phyloP scores from a whole-genome alignment of 805 yeast genomes.

The Lachancea sp. region DNA sequence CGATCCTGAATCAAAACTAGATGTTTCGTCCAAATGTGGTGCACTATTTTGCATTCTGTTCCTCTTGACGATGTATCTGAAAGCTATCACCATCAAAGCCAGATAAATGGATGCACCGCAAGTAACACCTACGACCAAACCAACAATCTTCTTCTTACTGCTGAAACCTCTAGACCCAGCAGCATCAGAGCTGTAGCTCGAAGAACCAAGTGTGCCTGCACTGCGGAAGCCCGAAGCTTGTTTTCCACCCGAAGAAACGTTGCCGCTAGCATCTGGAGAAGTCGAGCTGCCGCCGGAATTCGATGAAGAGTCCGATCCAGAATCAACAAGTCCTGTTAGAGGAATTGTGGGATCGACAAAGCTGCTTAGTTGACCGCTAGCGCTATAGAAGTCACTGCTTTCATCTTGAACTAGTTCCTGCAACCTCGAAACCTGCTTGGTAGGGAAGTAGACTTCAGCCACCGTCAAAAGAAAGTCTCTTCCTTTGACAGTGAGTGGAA shows the following conservation, averaged over 20 bases:
- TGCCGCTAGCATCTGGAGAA: conserved; percentile 18
- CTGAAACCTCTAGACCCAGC: conserved; percentile 13
- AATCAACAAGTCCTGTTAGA: conserved; percentile 32
- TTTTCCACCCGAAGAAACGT: conserved; percentile 7
- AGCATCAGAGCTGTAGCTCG: conserved; percentile 22
- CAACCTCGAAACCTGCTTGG: conserved; percentile 41
- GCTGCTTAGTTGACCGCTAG: conserved; percentile 52
- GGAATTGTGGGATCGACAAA: conserved; percentile 52
- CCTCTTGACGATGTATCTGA: conserved; percentile 44
- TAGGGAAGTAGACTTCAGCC: conserved; percentile 82
- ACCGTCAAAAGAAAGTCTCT: conserved; percentile 72
- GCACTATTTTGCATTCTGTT: conserved; percentile 15
- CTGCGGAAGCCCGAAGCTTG: conserved; percentile 21
- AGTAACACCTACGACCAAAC: conserved; percentile 77
- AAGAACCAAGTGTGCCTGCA: conserved; percentile 12
- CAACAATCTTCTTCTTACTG: conserved; percentile 49
- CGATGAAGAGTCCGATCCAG: conserved; percentile 47
- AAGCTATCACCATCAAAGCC: conserved; percentile 49
- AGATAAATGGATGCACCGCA: conserved; percentile 68
- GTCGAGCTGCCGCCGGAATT: conserved; percentile 71
- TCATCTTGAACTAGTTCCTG: conserved; percentile 47
- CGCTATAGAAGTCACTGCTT: conserved; percentile 52
- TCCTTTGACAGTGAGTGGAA: conserved; percentile 59
- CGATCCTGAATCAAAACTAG: conserved; percentile 14
- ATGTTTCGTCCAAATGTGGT: conserved; percentile 18